Percentiles rank a stretch among this genome's conserved stretches.
These are phyloP conservation scores for Tricholomella constricta DNA, from an alignment of 768 basidiomycete species.

Conservation along the genomic window DNA sequence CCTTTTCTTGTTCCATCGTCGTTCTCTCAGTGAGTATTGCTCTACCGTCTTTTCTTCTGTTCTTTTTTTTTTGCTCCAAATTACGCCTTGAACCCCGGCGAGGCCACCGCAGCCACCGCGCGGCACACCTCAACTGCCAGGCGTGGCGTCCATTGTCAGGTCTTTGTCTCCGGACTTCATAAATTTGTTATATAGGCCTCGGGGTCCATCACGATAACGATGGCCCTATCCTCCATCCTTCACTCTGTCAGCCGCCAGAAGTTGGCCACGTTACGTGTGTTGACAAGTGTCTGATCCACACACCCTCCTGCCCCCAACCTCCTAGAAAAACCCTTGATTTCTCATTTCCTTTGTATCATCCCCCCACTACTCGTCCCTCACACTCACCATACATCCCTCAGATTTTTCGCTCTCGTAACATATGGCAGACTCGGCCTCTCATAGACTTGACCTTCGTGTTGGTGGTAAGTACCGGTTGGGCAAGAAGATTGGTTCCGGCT, in stretches of 20 bases:
- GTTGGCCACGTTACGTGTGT: constrained; percentile 40
- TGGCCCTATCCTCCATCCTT: constrained; percentile 3
- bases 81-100: constrained; percentile 6
- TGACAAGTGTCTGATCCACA: constrained; percentile 44
- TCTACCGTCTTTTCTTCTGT: constrained; percentile 11
- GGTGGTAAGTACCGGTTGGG: constrained; percentile 97
- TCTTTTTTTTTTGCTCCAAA: constrained; percentile 10
- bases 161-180: constrained; percentile 1
- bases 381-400: constrained; percentile 24
- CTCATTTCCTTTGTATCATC: constrained; percentile 22
- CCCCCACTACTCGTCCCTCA: constrained; percentile 12
- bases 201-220: constrained; percentile 7
- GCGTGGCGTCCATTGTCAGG: constrained; percentile 20
- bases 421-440: constrained; percentile 75
- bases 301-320: constrained; percentile 39
- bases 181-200: constrained; percentile 1
- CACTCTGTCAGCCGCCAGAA: constrained; percentile 30
- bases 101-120: constrained; percentile 14
- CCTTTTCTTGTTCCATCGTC: constrained; percentile 4
- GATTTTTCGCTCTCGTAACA: constrained; percentile 25
- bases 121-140: constrained; percentile 12
- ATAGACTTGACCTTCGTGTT: constrained; percentile 83
- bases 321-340: constrained; percentile 32
- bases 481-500: constrained; percentile 99
- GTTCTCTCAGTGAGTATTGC: constrained; percentile 26